Base-by-base conservation (phyloP, 176 grass and related monocot genomes). In the Oryza glaberrima region DNA sequence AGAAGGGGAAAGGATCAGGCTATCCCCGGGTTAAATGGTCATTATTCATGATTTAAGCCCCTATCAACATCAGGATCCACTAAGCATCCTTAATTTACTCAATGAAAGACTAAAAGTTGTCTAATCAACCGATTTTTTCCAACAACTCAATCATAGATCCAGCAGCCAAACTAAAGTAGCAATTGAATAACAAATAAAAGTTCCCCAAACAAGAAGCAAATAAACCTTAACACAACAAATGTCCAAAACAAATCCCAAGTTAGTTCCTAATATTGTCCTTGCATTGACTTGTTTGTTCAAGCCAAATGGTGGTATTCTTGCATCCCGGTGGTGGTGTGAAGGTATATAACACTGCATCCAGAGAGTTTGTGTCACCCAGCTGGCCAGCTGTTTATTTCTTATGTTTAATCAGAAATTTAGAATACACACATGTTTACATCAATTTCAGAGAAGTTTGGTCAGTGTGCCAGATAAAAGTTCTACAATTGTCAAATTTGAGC, bases 121-220 rank as follows among this genome's bases (percentile, higher is more conserved):
- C 16, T 41, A 60, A 82, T 61, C 20, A 3, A 76, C 47, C 28
- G 28, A 76, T 17, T 76, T 20, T 76, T 35, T 56, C 26, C 48
- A 44, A 8, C 79, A 82, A 72, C 49, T 60, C 67, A 72, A 72
- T 72, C 14, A 72, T 82, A 60, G 68, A 61, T 26, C 34, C 35
- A 19, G 49, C 35, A 61, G 44, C 65, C 28, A 68, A 38, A n/a
- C 3, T 10, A 30, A 52, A 14, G 7, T 9, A 30, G 65, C 12
- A 63, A 63, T 63, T 63, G 9, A 58, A 16, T 25, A 43, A 12
- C 3, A 41, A 58, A 9, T 58, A 58, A 40, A 71, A 51, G 47
- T 54, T 36, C 6, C 78, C 63, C 15, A 25, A 61, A 25, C 47
- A 17, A 70, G 48, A 40, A 70, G 3, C 67, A 81, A 41, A 70